phyloP scores from a whole-genome alignment of 345 rosid genomes.

The Microthlaspi erraticum region DNA sequence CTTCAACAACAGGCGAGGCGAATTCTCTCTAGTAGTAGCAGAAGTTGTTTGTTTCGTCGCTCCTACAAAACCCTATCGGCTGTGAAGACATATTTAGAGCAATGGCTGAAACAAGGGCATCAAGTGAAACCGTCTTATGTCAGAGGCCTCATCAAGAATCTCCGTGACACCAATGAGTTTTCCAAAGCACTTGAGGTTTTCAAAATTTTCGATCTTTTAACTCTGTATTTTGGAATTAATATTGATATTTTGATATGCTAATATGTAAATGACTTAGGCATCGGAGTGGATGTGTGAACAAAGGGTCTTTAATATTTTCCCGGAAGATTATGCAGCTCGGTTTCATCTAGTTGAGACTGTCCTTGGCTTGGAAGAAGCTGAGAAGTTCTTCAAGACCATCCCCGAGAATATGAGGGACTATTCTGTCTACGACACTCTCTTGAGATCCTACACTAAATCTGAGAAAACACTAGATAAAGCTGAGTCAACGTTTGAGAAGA shows the following conservation, averaged over 20 bases:
- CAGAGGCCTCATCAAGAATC: too few species aligned
- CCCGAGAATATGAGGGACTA: neutral
- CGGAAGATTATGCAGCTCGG: neutral
- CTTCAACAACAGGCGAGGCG: constrained; percentile 2
- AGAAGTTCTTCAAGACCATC: neutral
- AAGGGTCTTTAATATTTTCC: neutral
- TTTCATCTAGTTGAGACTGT: neutral
- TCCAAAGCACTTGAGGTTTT: neutral
- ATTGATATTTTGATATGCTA: neutral
- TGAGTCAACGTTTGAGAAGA: neutral
- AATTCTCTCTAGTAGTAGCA: neutral
- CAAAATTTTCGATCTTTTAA: neutral
- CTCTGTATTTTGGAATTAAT: neutral
- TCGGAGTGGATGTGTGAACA: neutral
- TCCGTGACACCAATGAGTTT: too few species aligned
- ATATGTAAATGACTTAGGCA: neutral
- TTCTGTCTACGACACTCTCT: neutral
- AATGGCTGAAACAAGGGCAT: neutral
- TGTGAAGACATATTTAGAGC: neutral
- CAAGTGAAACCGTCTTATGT: neutral
- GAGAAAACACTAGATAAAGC: neutral
- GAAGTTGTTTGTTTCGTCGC: neutral
- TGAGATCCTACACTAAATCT: neutral
- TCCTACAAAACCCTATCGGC: neutral
- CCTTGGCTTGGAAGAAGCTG: neutral